Evolutionary conservation across 2,329 filamentous ascomycete species (phyloP).

Genomic region (Salinomyces thailandicus): DNA sequence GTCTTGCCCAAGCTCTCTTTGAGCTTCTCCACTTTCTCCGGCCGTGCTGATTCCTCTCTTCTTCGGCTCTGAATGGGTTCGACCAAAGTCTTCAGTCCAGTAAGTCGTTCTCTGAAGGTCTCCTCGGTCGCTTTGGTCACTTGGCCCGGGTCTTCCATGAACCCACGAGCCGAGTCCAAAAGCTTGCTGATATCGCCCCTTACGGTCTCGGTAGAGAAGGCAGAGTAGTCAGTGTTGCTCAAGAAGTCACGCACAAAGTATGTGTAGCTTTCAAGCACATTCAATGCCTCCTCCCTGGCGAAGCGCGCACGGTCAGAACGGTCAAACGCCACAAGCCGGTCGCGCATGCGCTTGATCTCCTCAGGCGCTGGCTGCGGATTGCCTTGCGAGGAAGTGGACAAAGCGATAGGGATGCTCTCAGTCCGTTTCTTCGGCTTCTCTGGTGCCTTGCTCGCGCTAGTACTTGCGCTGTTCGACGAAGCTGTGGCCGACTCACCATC

Average conservation of each 20-base stretch:
- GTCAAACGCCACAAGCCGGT: constrained; percentile 69
- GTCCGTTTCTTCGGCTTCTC: constrained; percentile 41
- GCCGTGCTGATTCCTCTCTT: constrained; percentile 60
- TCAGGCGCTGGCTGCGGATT: constrained; percentile 50
- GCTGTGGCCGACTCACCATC: constrained; percentile 25
- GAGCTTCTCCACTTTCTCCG: constrained; percentile 56
- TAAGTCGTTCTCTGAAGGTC: constrained; percentile 64
- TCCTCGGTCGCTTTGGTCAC: constrained; percentile 65
- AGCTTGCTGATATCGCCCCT: constrained; percentile 57
- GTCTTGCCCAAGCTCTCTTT: constrained; percentile 62
- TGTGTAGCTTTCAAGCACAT: constrained; percentile 86
- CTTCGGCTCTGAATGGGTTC: constrained; percentile 66
- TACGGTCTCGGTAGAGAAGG: constrained; percentile 58
- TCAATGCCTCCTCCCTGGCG: constrained; percentile 74
- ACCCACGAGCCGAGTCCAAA: constrained; percentile 64
- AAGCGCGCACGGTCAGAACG: constrained; percentile 68
- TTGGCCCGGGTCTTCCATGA: constrained; percentile 66
- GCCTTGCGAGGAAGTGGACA: constrained; percentile 35
- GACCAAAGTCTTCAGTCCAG: constrained; percentile 66
- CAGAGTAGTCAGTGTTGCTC: constrained; percentile 63
- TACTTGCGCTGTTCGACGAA: constrained; percentile 34
- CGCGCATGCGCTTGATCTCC: constrained; percentile 50
- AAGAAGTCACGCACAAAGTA: constrained; percentile 80
- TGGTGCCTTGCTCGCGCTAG: constrained; percentile 31
- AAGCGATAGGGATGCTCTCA: constrained; percentile 43